phyloP scores from a whole-genome alignment of 129 eudicot genomes.

The Logfia minima region DNA sequence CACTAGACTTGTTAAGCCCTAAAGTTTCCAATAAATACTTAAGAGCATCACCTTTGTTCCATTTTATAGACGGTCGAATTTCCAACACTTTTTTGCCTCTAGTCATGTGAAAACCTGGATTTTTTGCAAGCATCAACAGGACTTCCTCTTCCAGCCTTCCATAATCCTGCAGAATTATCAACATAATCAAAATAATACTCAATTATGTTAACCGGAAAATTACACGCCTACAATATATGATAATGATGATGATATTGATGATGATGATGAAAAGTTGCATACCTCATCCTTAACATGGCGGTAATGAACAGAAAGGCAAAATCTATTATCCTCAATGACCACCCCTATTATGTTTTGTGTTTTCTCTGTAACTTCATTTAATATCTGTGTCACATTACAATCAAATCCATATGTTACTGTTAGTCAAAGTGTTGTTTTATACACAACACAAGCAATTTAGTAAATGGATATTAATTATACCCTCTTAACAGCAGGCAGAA shows the following conservation, averaged over 20 bases:
- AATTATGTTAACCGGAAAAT: neutral
- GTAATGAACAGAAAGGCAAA: slow-evolving; percentile 59
- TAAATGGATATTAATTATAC: neutral
- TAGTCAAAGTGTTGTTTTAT: neutral
- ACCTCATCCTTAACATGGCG: slow-evolving; percentile 58
- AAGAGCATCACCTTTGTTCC: slow-evolving; percentile 63
- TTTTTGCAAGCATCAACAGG: slow-evolving; percentile 24
- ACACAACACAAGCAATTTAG: neutral
- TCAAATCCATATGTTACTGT: slow-evolving; percentile 1
- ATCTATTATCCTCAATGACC: slow-evolving; percentile 48
- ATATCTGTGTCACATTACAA: slow-evolving; percentile 22
- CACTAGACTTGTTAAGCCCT: slow-evolving; percentile 35
- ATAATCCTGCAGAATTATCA: slow-evolving; percentile 39
- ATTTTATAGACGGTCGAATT: slow-evolving; percentile 48
- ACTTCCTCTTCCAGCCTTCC: slow-evolving; percentile 38
- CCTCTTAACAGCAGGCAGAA: slow-evolving; percentile 30
- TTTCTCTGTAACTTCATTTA: slow-evolving; percentile 34
- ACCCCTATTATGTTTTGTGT: slow-evolving; percentile 42
- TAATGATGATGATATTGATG: neutral
- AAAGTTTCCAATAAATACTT: slow-evolving; percentile 44
- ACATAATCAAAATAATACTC: neutral
- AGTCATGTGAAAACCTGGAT: slow-evolving; percentile 37
- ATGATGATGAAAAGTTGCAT: slow-evolving; percentile 5
- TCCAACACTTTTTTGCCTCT: slow-evolving; percentile 59
- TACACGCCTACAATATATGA: neutral